Evolutionary conservation across 2,329 filamentous ascomycete genomes (phyloP).

Genomic region (Pseudogymnoascus sp.): DNA sequence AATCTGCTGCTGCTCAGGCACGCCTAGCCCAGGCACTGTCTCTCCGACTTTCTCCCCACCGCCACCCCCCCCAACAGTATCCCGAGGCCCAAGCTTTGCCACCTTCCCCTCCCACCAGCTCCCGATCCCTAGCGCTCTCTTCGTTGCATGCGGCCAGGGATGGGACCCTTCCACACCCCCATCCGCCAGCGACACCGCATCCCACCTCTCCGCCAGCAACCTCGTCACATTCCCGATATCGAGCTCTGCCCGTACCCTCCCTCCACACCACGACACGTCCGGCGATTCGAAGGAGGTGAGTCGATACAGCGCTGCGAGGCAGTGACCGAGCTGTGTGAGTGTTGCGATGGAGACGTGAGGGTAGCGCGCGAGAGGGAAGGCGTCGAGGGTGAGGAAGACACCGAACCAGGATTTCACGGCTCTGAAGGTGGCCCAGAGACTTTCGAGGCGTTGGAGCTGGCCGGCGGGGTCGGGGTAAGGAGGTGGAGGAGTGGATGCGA

Average conservation of each 20-base stretch:
- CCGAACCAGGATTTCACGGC: background rate
- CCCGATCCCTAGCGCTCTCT: background rate
- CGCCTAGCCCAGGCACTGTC: background rate
- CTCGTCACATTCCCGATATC: background rate
- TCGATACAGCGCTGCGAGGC: background rate
- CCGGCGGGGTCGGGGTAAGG: background rate
- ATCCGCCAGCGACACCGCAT: background rate
- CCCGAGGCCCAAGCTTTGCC: background rate
- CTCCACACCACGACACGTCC: background rate
- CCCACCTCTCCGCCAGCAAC: background rate
- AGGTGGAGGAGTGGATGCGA: background rate
- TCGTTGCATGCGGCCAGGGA: background rate
- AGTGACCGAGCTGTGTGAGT: background rate
- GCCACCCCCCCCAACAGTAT: background rate
- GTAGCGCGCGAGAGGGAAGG: background rate
- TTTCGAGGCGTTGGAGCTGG: background rate
- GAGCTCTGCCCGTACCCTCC: background rate
- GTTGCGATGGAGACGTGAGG: background rate
- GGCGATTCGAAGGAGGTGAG: background rate
- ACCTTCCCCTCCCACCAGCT: background rate
- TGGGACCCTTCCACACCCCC: background rate
- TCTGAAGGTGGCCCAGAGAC: background rate
- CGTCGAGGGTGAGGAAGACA: background rate
- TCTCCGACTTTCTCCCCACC: background rate
- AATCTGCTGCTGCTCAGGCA: background rate